Percentiles rank a stretch among this genome's conserved stretches.
phyloP scores from a whole-genome alignment of 805 yeast genomes.

The Kuraishia capsulata region DNA sequence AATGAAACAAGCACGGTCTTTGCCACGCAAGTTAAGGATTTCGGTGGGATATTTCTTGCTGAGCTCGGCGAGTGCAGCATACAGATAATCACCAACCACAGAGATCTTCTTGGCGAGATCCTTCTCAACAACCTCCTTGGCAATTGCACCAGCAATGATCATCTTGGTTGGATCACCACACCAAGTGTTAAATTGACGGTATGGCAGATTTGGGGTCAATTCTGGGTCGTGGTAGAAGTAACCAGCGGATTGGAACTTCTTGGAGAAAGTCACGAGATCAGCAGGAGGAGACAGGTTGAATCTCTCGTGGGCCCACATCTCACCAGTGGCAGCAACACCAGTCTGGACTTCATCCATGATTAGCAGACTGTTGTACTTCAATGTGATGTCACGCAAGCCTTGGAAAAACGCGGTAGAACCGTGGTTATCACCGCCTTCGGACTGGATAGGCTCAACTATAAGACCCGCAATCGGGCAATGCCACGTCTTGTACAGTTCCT shows the following conservation, averaged over 20 bases:
- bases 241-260: conserved; percentile 69
- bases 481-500: conserved; percentile 26
- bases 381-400: conserved; percentile 49
- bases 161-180: conserved; percentile 70
- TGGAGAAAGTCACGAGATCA: conserved; percentile 63
- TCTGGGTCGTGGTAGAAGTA: conserved; percentile 53
- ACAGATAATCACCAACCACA: conserved; percentile 47
- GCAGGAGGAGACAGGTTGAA: conserved; percentile 54
- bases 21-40: conserved; percentile 49
- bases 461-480: conserved; percentile 41
- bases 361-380: conserved; percentile 46
- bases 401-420: conserved; percentile 56
- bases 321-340: conserved; percentile 68
- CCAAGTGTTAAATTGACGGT: conserved; percentile 71
- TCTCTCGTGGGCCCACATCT: conserved; percentile 67
- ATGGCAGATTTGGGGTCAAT: conserved; percentile 51
- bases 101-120: conserved; percentile 39
- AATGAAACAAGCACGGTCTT: conserved; percentile 53
- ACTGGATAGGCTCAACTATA: conserved; percentile 54
- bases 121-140: conserved; percentile 41
- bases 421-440: conserved; percentile 74
- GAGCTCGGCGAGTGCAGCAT: conserved; percentile 28
- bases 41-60: conserved; percentile 30
- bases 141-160: conserved; percentile 51
- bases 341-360: conserved; percentile 71